Evolutionary conservation across 495 filamentous ascomycete species (phyloP).

Genomic region (Aspergillus affinis): DNA sequence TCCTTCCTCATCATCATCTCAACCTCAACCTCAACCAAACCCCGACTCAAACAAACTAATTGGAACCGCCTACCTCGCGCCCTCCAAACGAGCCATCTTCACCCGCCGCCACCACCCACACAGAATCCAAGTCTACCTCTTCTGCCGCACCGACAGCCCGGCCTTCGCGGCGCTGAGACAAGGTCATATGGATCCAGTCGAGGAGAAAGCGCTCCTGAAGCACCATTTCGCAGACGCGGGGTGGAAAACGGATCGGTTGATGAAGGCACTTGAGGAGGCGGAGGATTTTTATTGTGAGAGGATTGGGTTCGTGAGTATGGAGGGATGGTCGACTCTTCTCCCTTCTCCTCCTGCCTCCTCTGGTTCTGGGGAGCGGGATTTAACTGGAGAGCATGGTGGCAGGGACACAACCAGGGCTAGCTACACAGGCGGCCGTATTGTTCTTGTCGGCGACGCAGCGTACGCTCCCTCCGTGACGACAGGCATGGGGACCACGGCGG

Average conservation of each 20-base stretch:
- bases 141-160: constrained; percentile 20
- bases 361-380: too few species aligned
- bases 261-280: constrained; percentile 37
- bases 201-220: constrained; percentile 38
- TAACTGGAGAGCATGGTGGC: too few species aligned
- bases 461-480: constrained; percentile 49
- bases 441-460: constrained; percentile 56
- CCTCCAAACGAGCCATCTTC: constrained; percentile 24
- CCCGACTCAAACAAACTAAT: too few species aligned
- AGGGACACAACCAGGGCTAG: too few species aligned
- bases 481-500: constrained; percentile 50
- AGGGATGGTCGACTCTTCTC: constrained; percentile 33
- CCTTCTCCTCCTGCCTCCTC: too few species aligned
- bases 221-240: constrained; percentile 43
- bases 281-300: constrained; percentile 51
- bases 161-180: constrained; percentile 22
- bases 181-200: constrained; percentile 13
- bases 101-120: constrained; percentile 36
- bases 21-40: too few species aligned
- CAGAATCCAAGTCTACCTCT: constrained; percentile 39
- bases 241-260: constrained; percentile 42
- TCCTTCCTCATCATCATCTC: too few species aligned
- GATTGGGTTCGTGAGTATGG: constrained; percentile 39
- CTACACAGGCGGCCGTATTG: constrained; percentile 35
- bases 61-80: too few species aligned